Base-by-base conservation (phyloP, 352 stramenopile genomes). In the Phytophthora kernoviae region DNA sequence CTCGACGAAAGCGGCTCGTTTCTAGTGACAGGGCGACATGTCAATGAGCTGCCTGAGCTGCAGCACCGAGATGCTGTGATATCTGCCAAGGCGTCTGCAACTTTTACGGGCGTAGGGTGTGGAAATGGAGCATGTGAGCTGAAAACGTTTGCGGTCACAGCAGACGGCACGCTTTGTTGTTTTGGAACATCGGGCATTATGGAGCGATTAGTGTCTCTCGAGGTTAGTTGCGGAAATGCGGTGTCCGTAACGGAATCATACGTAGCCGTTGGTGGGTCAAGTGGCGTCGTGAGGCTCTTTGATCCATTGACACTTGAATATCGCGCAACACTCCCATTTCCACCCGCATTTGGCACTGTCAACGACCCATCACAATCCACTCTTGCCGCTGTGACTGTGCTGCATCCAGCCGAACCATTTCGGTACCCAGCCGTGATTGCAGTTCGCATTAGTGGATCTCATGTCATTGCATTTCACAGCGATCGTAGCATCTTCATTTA, bases 401-500 rank as follows among this genome's bases (percentile, higher is more conserved):
- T 91, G n/a, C 78, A 87, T 15, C 79, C 79, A 11, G 68, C 80
- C 21, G 64, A 80, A 3, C 65, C 83, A 17, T 68, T 83, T 64
- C 66, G 81, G 9, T 87, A 90, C 40, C 75, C 85, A 1, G 74
- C 84, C 0, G 71, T 65, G 4, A 73, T 90, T 37, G 85, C 78
- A 17, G 68, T 89, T 0, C 77, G 83, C 14, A 54, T 93, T 18
- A 80, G 81, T 0, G 86, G 81, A 0, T 85, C 77, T 4, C 75
- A 89, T 32, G 71, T 87, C 5, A 62, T 90, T 20, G 76, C 67
- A 18, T 58, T 96, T 8, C 96, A 96, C 59, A 84, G 77, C 26
- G 88, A 96, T 48, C 79, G 80, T 52, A 88, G 77, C 24, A 64
- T 96, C 40, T 93, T 94, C 46, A 81, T 97, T 20, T 94, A 91